These are phyloP conservation scores for Cercis canadensis DNA, from an alignment of 306 rosid species.

Conservation along the genomic window DNA sequence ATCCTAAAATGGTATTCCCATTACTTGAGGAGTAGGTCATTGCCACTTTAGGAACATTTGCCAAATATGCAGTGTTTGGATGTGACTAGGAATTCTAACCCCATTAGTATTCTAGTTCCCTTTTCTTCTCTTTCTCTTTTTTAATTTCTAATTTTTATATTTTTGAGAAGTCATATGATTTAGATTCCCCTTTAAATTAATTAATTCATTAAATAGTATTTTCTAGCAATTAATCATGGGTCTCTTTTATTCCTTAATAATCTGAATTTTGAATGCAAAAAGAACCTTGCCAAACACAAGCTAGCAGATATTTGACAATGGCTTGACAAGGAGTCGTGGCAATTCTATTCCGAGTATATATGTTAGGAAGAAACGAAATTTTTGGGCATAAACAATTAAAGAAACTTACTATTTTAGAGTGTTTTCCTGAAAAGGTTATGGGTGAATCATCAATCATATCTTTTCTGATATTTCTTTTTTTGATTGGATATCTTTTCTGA, in stretches of 20 bases:
- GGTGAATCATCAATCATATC: neutral
- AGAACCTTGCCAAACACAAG: neutral
- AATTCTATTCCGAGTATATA: slow-evolving; percentile 20
- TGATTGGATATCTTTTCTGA: neutral
- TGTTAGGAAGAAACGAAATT: neutral
- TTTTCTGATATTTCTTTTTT: no score
- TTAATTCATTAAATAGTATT: no score
- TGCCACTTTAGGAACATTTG: slow-evolving; percentile 40
- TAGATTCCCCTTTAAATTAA: neutral
- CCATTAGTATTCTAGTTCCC: neutral
- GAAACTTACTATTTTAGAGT: slow-evolving; percentile 20
- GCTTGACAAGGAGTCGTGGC: slow-evolving; percentile 13
- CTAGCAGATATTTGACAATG: slow-evolving; percentile 11
- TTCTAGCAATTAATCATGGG: no score
- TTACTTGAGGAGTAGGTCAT: slow-evolving; percentile 52
- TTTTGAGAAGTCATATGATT: neutral
- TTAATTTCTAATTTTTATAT: neutral
- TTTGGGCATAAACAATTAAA: neutral
- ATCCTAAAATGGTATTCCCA: slow-evolving; percentile 54
- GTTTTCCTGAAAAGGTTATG: neutral
- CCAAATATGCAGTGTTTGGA: slow-evolving; percentile 25
- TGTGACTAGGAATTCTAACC: slow-evolving; percentile 18
- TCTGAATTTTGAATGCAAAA: neutral
- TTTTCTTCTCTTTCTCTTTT: neutral
- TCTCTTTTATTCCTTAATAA: no score